A percentile compares a stretch with the other conserved stretches of the same genome.
Conservation (phyloP, 805 yeast species). For the Candida silvicultrix region DNA sequence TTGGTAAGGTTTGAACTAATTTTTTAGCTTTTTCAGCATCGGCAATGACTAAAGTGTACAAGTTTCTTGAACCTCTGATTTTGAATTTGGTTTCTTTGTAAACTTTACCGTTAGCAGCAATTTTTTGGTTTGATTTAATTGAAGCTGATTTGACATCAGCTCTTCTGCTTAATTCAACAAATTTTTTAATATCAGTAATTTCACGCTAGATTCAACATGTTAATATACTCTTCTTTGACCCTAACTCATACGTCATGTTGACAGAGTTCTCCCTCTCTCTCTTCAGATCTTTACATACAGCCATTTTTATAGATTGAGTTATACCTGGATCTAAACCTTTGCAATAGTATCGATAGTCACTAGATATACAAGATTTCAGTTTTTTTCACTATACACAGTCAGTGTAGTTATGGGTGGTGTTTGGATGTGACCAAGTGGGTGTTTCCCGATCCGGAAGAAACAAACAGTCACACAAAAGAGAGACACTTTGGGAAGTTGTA, state of each 20-base stretch:
- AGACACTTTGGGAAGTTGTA: not conserved
- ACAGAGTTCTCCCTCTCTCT: not conserved
- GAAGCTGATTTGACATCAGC: slow-evolving; percentile 90
- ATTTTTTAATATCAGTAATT: slow-evolving; percentile 95
- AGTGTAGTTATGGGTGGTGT: slow-evolving; percentile 2
- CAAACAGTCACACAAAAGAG: slow-evolving; percentile 7
- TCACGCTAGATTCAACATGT: slow-evolving; percentile 40
- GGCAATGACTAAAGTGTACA: slow-evolving; percentile 92
- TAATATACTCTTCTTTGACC: no score
- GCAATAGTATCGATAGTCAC: not conserved
- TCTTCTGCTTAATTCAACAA: slow-evolving; percentile 95
- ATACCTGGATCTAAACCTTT: not conserved
- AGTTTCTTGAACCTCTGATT: slow-evolving; percentile 92
- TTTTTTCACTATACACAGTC: not conserved
- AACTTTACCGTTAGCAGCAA: slow-evolving; percentile 75
- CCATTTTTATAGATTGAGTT: slow-evolving; percentile 13
- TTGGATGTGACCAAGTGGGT: not conserved
- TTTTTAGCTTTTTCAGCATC: slow-evolving; percentile 97
- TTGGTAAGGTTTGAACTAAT: slow-evolving; percentile 96
- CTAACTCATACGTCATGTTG: no score
- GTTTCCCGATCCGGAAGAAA: not conserved
- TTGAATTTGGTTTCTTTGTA: slow-evolving; percentile 97
- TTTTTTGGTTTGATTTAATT: slow-evolving; percentile 87
- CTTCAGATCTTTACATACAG: slow-evolving; percentile 10
- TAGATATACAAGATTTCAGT: not conserved